Base-by-base conservation (phyloP, 169 alveolate genomes). In the Sarcocystis neurona region DNA sequence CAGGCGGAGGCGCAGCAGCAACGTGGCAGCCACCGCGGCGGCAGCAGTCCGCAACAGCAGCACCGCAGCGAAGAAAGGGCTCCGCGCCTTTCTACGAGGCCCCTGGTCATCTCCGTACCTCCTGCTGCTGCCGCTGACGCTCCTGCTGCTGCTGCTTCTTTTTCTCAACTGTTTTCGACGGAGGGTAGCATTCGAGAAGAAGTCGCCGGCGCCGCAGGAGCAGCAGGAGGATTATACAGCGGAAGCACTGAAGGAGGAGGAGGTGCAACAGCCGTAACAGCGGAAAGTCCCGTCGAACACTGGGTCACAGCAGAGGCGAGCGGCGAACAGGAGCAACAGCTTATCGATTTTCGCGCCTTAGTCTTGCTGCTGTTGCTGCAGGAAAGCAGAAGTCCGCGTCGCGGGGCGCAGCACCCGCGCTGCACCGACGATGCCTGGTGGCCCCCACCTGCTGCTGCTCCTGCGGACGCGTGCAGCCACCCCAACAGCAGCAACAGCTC, bases 381-480 rank as follows among this genome's bases (percentile, higher is more conserved):
- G 27, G 82, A 72, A 72, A 41, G 82, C 56, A 47, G 82, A 47
- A 41, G 32, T 39, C 18, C 41, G 34, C n/a, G n/a, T n/a, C 82
- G 82, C 39, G 48, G 10, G 47, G 56, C 82, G 6, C 30, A 4
- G 47, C 15, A 72, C 82, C 82, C 82, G 30, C 23, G 82, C 5
- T 39, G 41, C 30, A 72, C 82, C 1, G 82, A 72, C 82, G 82
- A 72, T 27, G 56, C 82, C 37, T 72, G 82, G 82, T 5, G 82
- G 4, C 4, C 82, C 39, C 34, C 75, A 10, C 56, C 58, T 5
- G 41, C 82, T 34, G 6, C 82, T 37, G 75, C 44, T 4, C 44
- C n/a, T 34, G 34, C 75, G 12, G 43, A 10, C 37, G 75, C 20
- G 46, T 15, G 27, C 6, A 63, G 75, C 27, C 44, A 63, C 43